Conservation (phyloP, 2,329 filamentous ascomycete genomes). For the Ustilaginoidea virens region DNA sequence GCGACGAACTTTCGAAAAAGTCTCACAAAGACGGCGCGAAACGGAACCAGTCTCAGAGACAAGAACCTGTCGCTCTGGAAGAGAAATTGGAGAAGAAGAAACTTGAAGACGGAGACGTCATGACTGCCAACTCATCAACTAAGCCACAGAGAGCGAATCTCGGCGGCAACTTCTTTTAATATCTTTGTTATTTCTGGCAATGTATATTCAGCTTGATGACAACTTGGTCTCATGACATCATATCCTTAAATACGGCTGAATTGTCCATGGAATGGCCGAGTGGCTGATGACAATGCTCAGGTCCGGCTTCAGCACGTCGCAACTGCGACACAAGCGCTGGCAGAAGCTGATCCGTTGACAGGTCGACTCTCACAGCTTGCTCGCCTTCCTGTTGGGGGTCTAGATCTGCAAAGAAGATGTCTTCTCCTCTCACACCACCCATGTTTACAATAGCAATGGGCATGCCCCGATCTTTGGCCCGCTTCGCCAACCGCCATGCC, state of each 20-base stretch:
- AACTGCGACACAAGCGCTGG: conserved; percentile 40
- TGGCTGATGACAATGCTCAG: background rate
- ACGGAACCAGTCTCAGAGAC: conserved; percentile 13
- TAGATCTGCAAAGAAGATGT: conserved; percentile 48
- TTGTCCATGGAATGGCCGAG: background rate
- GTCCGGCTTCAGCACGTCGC: conserved; percentile 10
- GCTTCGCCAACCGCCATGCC: conserved; percentile 77
- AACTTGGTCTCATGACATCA: no score
- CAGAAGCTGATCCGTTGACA: conserved; percentile 41
- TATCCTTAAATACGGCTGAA: conserved; percentile 35
- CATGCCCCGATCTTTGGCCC: conserved; percentile 68
- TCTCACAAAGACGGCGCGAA: conserved; percentile 25
- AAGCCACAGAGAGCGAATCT: conserved; percentile 17
- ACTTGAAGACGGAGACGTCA: conserved; percentile 4
- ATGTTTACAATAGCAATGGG: conserved; percentile 80
- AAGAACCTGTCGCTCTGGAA: background rate
- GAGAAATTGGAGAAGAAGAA: no score
- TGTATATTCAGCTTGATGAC: conserved; percentile 6
- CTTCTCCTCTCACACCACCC: conserved; percentile 68
- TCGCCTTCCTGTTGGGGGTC: conserved; percentile 34
- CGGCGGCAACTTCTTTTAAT: conserved; percentile 37
- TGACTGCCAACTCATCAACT: conserved; percentile 7
- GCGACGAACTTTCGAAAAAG: conserved; percentile 39
- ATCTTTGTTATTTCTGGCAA: conserved; percentile 2
- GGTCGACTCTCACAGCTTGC: conserved; percentile 38